Conservation (phyloP, 2,329 filamentous ascomycete species). For the Pseudogymnoascus sp. region DNA sequence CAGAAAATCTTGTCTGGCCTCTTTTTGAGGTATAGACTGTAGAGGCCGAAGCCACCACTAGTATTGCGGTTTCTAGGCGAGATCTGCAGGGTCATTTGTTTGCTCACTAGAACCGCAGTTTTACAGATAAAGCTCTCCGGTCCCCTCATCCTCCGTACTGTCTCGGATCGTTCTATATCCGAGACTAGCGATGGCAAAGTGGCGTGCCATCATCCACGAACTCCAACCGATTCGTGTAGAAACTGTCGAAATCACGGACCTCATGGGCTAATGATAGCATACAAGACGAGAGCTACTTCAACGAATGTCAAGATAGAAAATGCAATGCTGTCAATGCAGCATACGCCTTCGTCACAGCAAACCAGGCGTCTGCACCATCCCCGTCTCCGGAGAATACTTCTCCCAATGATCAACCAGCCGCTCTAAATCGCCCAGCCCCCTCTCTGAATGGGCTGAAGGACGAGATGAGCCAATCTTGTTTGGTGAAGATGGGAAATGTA, state of each 20-base stretch:
- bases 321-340: background rate
- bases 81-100: background rate
- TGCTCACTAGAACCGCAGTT: background rate
- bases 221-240: too few species aligned
- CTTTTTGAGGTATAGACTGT: too few species aligned
- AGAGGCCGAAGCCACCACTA: too few species aligned
- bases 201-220: too few species aligned
- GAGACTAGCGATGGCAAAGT: background rate
- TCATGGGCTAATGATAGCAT: background rate
- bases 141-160: background rate
- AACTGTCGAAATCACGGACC: background rate
- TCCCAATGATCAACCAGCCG: conserved; percentile 23
- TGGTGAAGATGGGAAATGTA: too few species aligned
- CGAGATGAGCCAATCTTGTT: too few species aligned
- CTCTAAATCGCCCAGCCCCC: conserved; percentile 27
- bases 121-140: background rate
- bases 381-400: background rate
- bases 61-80: too few species aligned
- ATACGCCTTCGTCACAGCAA: background rate
- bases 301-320: background rate
- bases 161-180: background rate
- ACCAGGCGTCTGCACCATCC: background rate
- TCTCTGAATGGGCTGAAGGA: too few species aligned
- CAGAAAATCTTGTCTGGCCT: too few species aligned
- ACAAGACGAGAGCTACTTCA: too few species aligned